Evolutionary conservation across 352 stramenopile species (phyloP), one percentile per base, ranked within the genome.

Genomic region (Pythium dissotocum): DNA sequence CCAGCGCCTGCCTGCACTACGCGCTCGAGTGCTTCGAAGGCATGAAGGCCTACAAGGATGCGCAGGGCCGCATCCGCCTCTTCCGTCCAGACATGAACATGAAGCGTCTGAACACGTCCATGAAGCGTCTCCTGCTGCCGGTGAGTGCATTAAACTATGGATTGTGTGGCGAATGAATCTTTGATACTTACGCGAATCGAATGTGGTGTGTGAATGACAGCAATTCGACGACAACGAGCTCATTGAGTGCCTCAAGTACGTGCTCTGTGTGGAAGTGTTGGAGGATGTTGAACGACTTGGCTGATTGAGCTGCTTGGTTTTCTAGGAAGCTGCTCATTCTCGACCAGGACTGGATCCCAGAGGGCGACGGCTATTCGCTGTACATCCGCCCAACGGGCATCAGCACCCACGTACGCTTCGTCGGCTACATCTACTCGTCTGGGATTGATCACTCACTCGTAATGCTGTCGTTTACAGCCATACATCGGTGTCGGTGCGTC

Each of bases 81-180:
- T 99, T 99, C 80, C 95, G 97, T 63, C 96, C 96, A 13, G 90
- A 98, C 59, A 94, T 97, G 79, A 99, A 99, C 80, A 98, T 99
- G 92, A 91, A 97, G 75, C 91, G 97, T 16, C 77, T 99, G 4
- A 96, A 96, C 63, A 87, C 73, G 64, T 98, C 93, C 33, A 98
- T 99, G 94, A 84, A 94, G 65, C 85, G 93, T n/a, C 79, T 98
- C 32, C 72, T 90, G 44, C 77, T 98, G 38, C 93, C 93, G 26
- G 77, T 90, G 61, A 59, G 87, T 53, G 8, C 2, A 16, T 8
- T 8, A 0, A 24, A 24, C 21, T 51, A 6, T 30, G 9, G 16
- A 13, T 10, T 35, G 12, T 58, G 52, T 65, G 30, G 13, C 10
- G 10, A 44, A 13, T 28, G 46, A 30, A 18, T 18, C 24, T 8